These are phyloP conservation scores for Scenedesmus sp. DNA, from an alignment of 163 green algal genomes.

Conservation along the genomic window DNA sequence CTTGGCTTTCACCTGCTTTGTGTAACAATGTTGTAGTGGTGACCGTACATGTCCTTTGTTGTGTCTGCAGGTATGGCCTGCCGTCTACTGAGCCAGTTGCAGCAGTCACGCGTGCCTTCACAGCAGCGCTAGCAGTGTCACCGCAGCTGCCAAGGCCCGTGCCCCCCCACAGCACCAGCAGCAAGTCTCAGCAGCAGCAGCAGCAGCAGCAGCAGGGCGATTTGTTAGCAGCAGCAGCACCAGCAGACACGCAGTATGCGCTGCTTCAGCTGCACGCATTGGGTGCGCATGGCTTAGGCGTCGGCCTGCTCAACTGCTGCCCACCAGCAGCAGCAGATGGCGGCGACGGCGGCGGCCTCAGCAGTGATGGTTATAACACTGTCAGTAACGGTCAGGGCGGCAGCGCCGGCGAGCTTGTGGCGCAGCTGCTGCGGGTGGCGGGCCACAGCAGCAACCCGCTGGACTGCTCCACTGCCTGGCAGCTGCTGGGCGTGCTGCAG, in stretches of 20 bases:
- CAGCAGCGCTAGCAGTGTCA: conserved; percentile 25
- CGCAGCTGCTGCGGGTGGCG: conserved; percentile 37
- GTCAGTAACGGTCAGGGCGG: background rate
- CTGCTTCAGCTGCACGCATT: conserved; percentile 41
- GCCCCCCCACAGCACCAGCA: conserved; percentile 16
- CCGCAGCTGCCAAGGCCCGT: conserved; percentile 7
- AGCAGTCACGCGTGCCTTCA: conserved; percentile 16
- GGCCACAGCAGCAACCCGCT: conserved; percentile 43
- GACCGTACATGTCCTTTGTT: background rate
- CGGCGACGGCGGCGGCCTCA: background rate
- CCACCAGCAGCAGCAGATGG: background rate
- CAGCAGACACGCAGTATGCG: conserved; percentile 38
- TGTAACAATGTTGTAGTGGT: no score
- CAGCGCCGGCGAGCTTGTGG: background rate
- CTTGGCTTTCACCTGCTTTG: no score
- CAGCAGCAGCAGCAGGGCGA: background rate
- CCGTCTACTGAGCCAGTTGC: conserved; percentile 36
- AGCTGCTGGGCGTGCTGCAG: conserved; percentile 38
- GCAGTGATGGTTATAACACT: background rate
- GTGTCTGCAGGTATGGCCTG: conserved; percentile 26
- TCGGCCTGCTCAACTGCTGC: conserved; percentile 15
- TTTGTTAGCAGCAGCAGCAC: background rate
- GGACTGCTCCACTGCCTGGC: conserved; percentile 42
- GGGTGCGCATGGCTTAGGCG: background rate
- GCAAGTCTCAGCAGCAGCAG: background rate